Percentiles rank a stretch among this genome's conserved stretches.
phyloP scores from a whole-genome alignment of 139 green algal species.

The Volvox reticuliferus region DNA sequence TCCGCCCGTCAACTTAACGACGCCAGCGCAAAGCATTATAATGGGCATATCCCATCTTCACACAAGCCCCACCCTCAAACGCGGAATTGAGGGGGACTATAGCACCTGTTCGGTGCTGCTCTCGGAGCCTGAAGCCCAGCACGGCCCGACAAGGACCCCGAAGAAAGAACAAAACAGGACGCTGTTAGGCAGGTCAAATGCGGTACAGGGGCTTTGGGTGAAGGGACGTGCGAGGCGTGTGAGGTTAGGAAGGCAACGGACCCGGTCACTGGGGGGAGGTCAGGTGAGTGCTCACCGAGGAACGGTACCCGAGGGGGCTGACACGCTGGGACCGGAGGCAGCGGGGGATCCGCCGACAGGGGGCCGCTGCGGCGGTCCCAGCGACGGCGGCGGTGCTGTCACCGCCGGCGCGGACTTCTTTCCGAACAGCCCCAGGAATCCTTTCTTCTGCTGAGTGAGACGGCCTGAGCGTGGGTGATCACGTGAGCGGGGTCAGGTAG shows the following conservation, averaged over 20 bases:
- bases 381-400: background rate
- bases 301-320: background rate
- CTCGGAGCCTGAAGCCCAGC: too few species aligned
- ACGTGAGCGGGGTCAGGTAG: background rate
- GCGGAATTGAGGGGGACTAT: too few species aligned
- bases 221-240: too few species aligned
- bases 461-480: background rate
- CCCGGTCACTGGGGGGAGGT: too few species aligned
- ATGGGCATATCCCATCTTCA: too few species aligned
- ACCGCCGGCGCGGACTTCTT: background rate
- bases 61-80: too few species aligned
- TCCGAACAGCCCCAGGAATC: conserved; percentile 34
- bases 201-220: too few species aligned
- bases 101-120: too few species aligned
- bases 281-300: background rate
- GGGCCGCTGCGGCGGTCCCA: background rate
- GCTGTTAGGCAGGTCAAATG: too few species aligned
- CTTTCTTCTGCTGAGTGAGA: conserved; percentile 40
- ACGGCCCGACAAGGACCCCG: too few species aligned
- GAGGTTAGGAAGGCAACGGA: too few species aligned
- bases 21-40: background rate
- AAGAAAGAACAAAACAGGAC: too few species aligned
- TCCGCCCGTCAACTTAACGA: background rate
- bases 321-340: background rate
- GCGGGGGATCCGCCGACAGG: background rate